Base-by-base conservation (phyloP, 2,329 filamentous ascomycete species). In the Aureobasidium leucospermi region DNA sequence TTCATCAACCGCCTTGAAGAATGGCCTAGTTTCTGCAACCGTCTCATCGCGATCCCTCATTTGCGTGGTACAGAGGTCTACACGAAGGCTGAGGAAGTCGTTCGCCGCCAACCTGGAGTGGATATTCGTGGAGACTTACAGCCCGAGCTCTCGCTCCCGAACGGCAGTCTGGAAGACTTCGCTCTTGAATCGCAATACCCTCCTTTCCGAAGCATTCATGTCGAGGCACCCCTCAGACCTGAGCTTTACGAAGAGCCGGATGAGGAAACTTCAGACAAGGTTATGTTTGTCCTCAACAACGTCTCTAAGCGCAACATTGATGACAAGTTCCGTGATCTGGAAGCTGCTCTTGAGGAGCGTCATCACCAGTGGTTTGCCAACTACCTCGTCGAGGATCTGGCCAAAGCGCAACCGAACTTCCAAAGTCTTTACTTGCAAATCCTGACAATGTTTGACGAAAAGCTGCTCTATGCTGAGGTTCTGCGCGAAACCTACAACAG, bases 291-390 rank as follows among this genome's bases (percentile, higher is more conserved):
- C 29, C 79, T 99, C 61, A 99, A 99, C 79, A 99, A 99, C 66
- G 86, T 99, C 56, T 97, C 94, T 0, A 87, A 94, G 66, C 85
- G 87, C 43, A 97, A 96, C 46, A 79, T 99, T 16, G 85, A 89
- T 56, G 82, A 87, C 42, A 96, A 96, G 74, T 87, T 93, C 67
- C 81, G 81, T 57, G 91, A 96, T 65, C 82, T 99, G 39, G 86
- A 85, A 52, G 86, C 90, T 41, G 85, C 89, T 46, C 76, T 99
- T 49, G 85, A 90, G 53, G 84, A 88, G 57, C 85, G 86, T 65
- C 88, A 96, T 71, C 89, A 95, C 68, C 90, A 95, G 69, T 99
- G 94, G 94, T 99, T 99, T 69, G 94, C 95, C 6, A 86, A 86
- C 49, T 96, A 97, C 69, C 80, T 99, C 9, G 94, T 99, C 2